Evolutionary conservation across 495 filamentous ascomycete species (phyloP).

Genomic region (Aspergillus olivimuriae): DNA sequence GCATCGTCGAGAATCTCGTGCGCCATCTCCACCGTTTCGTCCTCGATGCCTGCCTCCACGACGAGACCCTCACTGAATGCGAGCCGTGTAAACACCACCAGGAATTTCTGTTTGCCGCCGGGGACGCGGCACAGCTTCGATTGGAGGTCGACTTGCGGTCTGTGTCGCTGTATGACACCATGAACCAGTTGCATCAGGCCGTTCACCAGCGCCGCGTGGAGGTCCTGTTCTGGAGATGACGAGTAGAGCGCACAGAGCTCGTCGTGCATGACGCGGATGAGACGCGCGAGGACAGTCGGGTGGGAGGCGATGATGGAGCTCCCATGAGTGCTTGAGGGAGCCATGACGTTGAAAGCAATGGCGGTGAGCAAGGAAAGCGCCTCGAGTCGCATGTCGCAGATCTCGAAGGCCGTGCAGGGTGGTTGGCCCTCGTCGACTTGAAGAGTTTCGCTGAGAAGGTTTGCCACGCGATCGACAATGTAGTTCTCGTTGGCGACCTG

Average conservation of each 20-base stretch:
- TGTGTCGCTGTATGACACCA: conserved; percentile 47
- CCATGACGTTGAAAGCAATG: conserved; percentile 36
- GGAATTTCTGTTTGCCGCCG: conserved; percentile 59
- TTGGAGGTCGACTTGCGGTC: conserved; percentile 45
- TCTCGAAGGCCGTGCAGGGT: conserved; percentile 41
- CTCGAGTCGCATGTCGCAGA: conserved; percentile 50
- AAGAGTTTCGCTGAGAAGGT: conserved; percentile 52
- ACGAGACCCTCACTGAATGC: conserved; percentile 59
- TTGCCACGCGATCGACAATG: conserved; percentile 54
- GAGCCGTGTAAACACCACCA: conserved; percentile 58
- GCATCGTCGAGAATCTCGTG: conserved; percentile 57
- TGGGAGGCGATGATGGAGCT: conserved; percentile 48
- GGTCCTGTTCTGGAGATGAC: conserved; percentile 33
- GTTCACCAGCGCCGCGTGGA: conserved; percentile 50
- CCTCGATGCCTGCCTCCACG: conserved; percentile 59
- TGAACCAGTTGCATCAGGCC: conserved; percentile 54
- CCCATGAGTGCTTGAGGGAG: conserved; percentile 39
- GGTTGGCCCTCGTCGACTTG: conserved; percentile 40
- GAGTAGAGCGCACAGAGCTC: conserved; percentile 57
- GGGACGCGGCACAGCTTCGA: conserved; percentile 49
- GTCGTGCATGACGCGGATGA: conserved; percentile 59
- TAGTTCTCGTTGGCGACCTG: conserved; percentile 51
- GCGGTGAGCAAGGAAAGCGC: conserved; percentile 50
- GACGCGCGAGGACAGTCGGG: conserved; percentile 47
- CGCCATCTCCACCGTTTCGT: conserved; percentile 60